Evolutionary conservation across 1,284 basidiomycete genomes (phyloP).

Genomic region (Ustilago shanxiensis): DNA sequence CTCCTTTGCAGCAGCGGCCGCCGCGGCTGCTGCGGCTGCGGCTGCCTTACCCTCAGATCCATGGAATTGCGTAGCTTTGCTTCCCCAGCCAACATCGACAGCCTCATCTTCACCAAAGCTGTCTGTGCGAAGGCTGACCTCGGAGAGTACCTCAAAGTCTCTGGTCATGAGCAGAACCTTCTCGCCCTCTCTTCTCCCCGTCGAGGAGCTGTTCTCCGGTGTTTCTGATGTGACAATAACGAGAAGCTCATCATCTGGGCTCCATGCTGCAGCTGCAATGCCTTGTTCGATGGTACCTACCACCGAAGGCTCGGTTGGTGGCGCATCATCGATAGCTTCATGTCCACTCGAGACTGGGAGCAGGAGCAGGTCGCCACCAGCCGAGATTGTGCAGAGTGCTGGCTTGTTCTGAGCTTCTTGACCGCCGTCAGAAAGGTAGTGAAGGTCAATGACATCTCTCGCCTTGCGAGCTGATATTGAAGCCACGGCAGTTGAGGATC

Average conservation of each 20-base stretch:
- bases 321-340: slow-evolving; percentile 18
- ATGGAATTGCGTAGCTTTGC: slow-evolving; percentile 96
- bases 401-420: slow-evolving; percentile 49
- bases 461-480: slow-evolving; percentile 18
- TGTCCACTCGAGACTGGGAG: slow-evolving; percentile 28
- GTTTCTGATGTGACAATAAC: slow-evolving; percentile 73
- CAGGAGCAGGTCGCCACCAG: slow-evolving; percentile 65
- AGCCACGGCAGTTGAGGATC: slow-evolving; percentile 29
- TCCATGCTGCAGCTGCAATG: slow-evolving; percentile 86
- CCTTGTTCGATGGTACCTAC: slow-evolving; percentile 85
- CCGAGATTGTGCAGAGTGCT: slow-evolving; percentile 59
- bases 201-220: slow-evolving; percentile 23
- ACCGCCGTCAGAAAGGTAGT: slow-evolving; percentile 64
- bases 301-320: slow-evolving; percentile 45
- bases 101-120: slow-evolving; percentile 92
- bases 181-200: slow-evolving; percentile 66
- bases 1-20: slow-evolving; percentile 70
- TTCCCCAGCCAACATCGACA: slow-evolving; percentile 97
- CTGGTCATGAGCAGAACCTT: slow-evolving; percentile 90
- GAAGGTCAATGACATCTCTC: slow-evolving; percentile 51
- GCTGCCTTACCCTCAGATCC: slow-evolving; percentile 92
- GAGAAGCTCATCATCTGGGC: slow-evolving; percentile 88
- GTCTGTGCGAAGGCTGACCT: slow-evolving; percentile 78
- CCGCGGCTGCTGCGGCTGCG: slow-evolving; percentile 74
- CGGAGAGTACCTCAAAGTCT: slow-evolving; percentile 87